These are phyloP conservation scores for Aspergillus ochraceoroseus DNA, from an alignment of 2,329 filamentous ascomycete genomes.

Conservation along the genomic window DNA sequence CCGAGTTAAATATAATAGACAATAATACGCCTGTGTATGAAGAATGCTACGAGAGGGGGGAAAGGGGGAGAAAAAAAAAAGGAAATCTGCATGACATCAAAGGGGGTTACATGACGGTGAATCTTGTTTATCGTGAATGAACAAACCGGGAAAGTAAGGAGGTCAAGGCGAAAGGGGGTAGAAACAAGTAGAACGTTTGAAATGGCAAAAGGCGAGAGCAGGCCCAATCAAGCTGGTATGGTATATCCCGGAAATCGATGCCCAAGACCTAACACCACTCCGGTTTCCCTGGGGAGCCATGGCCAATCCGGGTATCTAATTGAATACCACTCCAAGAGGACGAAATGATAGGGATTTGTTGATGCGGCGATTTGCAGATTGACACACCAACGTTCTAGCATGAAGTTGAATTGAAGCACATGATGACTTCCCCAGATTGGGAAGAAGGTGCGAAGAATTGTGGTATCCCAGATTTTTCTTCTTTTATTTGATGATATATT, in stretches of 20 bases:
- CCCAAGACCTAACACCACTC: neutral
- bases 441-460: slow-evolving; percentile 16
- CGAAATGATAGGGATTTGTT: slow-evolving; percentile 5
- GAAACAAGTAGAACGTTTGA: slow-evolving; percentile 7
- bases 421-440: slow-evolving; percentile 12
- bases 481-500: neutral
- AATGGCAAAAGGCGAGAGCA: neutral
- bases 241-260: slow-evolving; percentile 4
- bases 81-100: slow-evolving; percentile 13
- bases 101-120: slow-evolving; percentile 46
- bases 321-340: slow-evolving; percentile 14
- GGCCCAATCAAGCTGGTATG: slow-evolving; percentile 5
- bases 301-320: slow-evolving; percentile 1
- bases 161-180: neutral
- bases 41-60: slow-evolving; percentile 33
- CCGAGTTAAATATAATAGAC: slow-evolving; percentile 27
- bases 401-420: slow-evolving; percentile 15
- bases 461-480: neutral
- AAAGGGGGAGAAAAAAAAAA: too few species aligned
- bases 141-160: slow-evolving; percentile 11
- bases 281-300: neutral
- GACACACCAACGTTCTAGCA: slow-evolving; percentile 17
- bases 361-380: slow-evolving; percentile 1
- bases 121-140: slow-evolving; percentile 45
- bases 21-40: slow-evolving; percentile 41